These are phyloP conservation scores for Euphrasia arctica DNA, from an alignment of 305 asterid species.

Conservation along the genomic window DNA sequence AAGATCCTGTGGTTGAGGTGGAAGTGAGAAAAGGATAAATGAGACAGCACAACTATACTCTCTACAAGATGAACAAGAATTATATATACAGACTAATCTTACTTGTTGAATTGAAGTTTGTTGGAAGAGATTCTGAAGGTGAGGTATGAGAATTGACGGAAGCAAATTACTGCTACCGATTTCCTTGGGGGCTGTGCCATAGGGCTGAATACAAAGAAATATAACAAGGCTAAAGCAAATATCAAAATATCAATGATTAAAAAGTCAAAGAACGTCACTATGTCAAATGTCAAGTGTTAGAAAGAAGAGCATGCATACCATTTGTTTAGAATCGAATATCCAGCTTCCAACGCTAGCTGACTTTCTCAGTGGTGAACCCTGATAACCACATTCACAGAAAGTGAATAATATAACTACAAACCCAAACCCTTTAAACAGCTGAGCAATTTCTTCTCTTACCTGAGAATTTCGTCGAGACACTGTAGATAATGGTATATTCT, in stretches of 20 bases:
- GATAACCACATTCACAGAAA: constrained; percentile 33
- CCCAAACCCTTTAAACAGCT: constrained; percentile 26
- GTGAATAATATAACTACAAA: constrained; percentile 33
- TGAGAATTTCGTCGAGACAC: constrained; percentile 73
- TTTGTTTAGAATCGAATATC: constrained; percentile 72
- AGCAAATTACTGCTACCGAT: constrained; percentile 51
- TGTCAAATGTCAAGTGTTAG: constrained; percentile 25
- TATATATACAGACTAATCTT: constrained; percentile 21
- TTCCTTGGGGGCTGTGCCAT: constrained; percentile 59
- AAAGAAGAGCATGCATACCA: constrained; percentile 50
- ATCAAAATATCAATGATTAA: constrained; percentile 8
- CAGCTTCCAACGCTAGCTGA: constrained; percentile 95
- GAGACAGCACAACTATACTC: constrained; percentile 15
- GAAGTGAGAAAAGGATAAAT: constrained; percentile 24
- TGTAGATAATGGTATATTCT: constrained; percentile 83
- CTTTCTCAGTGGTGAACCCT: constrained; percentile 91
- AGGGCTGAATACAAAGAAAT: constrained; percentile 58
- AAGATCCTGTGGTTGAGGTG: constrained; percentile 64
- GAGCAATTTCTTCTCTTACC: constrained; percentile 43
- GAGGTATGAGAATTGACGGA: constrained; percentile 86
- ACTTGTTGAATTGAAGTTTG: constrained; percentile 98
- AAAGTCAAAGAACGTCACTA: constrained; percentile 16
- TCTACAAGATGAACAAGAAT: neutral
- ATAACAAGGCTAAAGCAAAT: constrained; percentile 17
- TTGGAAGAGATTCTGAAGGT: constrained; percentile 93